Percentiles rank a stretch among this genome's conserved stretches.
phyloP scores from a whole-genome alignment of 78 protist genomes.

The Dictyostelium firmibasis region DNA sequence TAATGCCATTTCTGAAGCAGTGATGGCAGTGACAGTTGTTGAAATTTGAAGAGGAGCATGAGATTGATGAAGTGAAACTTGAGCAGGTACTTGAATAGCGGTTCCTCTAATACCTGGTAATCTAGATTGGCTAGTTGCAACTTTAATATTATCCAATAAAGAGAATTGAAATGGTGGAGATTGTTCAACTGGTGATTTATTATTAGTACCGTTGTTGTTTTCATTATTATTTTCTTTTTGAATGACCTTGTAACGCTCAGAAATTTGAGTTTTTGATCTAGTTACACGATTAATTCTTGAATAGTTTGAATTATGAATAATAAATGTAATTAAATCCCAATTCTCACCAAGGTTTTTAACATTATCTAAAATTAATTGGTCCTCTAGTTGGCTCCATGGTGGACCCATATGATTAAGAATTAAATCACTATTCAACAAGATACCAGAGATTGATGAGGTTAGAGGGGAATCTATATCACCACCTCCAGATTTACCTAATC shows the following conservation, averaged over 20 bases:
- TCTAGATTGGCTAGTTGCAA: slow-evolving; percentile 2
- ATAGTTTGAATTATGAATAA: neutral
- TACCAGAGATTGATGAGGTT: neutral
- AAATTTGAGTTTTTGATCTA: slow-evolving; percentile 18
- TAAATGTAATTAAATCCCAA: slow-evolving; percentile 68
- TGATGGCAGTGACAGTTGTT: neutral
- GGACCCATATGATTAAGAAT: slow-evolving; percentile 23
- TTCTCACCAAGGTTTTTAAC: slow-evolving; percentile 47
- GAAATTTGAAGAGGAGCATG: neutral
- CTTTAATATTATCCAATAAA: slow-evolving; percentile 12
- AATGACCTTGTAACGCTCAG: slow-evolving; percentile 26
- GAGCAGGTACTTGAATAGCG: slow-evolving; percentile 5
- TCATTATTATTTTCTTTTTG: neutral
- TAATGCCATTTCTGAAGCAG: slow-evolving; percentile 21
- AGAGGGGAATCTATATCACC: neutral
- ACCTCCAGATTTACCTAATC: neutral
- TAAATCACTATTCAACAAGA: neutral
- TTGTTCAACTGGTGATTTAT: neutral
- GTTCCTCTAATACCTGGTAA: slow-evolving; percentile 48
- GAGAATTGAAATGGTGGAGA: slow-evolving; percentile 29
- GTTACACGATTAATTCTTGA: neutral
- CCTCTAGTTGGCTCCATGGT: slow-evolving; percentile 70
- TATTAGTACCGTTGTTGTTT: neutral
- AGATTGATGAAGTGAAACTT: slow-evolving; percentile 11
- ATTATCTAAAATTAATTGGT: slow-evolving; percentile 37